These are phyloP conservation scores for Recurvomyces mirabilis DNA, from an alignment of 495 filamentous ascomycete genomes.

Conservation along the genomic window DNA sequence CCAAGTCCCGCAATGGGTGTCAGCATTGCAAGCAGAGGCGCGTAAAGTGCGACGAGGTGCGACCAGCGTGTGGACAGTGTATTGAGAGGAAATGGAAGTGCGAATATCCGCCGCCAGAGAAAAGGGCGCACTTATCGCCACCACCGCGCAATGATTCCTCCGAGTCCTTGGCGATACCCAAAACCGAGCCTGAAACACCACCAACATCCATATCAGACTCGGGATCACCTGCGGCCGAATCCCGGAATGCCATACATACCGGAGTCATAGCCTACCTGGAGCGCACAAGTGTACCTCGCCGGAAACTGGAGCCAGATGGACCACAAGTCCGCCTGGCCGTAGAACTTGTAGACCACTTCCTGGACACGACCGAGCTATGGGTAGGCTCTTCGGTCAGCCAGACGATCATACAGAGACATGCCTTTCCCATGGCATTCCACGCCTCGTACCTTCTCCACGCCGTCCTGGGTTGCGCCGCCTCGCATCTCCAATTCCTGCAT, in stretches of 20 bases:
- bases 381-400: slow-evolving; percentile 9
- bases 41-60: slow-evolving; percentile 17
- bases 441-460: slow-evolving; percentile 16
- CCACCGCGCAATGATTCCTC: not conserved
- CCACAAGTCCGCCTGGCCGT: slow-evolving; percentile 1
- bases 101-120: not conserved
- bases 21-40: slow-evolving; percentile 6
- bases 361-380: slow-evolving; percentile 7
- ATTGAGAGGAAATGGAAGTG: not conserved
- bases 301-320: not conserved
- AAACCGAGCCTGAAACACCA: no score
- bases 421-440: slow-evolving; percentile 4
- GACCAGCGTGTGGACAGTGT: slow-evolving; percentile 8
- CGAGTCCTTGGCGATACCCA: no score
- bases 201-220: not conserved
- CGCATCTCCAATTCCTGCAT: slow-evolving; percentile 11
- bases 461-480: slow-evolving; percentile 11
- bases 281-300: not conserved
- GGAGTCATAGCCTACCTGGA: slow-evolving; percentile 2
- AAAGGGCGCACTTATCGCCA: not conserved
- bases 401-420: slow-evolving; percentile 12
- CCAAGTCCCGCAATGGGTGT: slow-evolving; percentile 17
- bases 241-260: not conserved
- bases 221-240: not conserved
- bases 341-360: slow-evolving; percentile 18